Base-by-base conservation (phyloP, 148 eudicot species). In the Vaccinium macrocarpon region DNA sequence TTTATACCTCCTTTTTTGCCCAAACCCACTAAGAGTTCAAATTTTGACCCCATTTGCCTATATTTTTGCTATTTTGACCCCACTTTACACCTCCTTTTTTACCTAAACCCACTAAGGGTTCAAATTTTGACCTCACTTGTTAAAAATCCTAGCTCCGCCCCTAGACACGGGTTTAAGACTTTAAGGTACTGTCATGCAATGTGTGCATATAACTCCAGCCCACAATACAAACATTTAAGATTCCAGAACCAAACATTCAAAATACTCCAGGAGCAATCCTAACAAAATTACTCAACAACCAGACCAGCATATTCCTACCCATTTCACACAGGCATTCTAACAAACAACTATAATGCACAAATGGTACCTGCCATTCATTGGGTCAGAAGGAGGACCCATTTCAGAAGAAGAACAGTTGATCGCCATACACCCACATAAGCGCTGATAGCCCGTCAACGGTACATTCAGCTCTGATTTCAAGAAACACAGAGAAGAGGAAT, bases 401-500 rank as follows among this genome's bases (percentile, higher is more conserved):
- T 91, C 90, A 85, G 95, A 87, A 32, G 93, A 87, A 82, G 88
- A 75, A 79, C 90, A 91, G 50, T 87, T 87, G 23, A 87, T 81
- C 32, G 79, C 84, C 70, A 85, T 29, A 51, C 83, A 23, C 1
- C 61, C 76, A 70, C 78, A 48, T 55, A 78, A 80, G 80, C 72
- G 72, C 52, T 71, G 79, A 84, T 55, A 46, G 62, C 85, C 78
- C 83, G 62, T 38, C 50, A 19, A 13, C 7, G 57, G 52, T 32
- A 83, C 51, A 25, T 78, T 78, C 78, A 59, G 82, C 27, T 74
- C 19, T 0, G 84, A 83, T 84, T 85, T 85, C 59, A 85, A 64
- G 86, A 87, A 68, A 84, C 86, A 70, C 21, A 78, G 42, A 29
- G 84, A 73, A n/a, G 87, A 84, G 23, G 87, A 89, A 87, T 35